Evolutionary conservation across 177 flowering plant species (phyloP).

Genomic region (Vitis hybrid): DNA sequence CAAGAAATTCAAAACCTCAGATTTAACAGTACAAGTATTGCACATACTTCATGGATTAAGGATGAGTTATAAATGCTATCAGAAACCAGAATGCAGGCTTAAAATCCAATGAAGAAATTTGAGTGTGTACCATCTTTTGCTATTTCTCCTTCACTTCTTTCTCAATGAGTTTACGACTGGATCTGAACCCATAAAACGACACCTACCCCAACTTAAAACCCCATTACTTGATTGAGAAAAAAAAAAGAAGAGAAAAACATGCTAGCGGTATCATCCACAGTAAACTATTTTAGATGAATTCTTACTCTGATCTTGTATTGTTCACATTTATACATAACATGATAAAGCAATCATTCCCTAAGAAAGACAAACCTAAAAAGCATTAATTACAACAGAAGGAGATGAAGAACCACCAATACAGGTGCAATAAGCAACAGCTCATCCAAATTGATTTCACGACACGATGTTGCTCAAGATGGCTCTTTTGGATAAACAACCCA

Average conservation of each 20-base stretch:
- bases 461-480: slow-evolving; percentile 47
- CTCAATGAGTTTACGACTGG: slow-evolving; percentile 38
- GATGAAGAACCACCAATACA: not conserved
- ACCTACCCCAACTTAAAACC: slow-evolving; percentile 34
- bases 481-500: slow-evolving; percentile 49
- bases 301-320: slow-evolving; percentile 75
- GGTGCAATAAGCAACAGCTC: slow-evolving; percentile 5
- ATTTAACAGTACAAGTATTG: too few species aligned
- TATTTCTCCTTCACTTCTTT: slow-evolving; percentile 56
- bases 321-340: slow-evolving; percentile 40
- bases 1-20: too few species aligned
- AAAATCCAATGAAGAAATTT: too few species aligned
- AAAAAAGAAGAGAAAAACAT: not conserved
- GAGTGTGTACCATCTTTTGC: slow-evolving; percentile 51
- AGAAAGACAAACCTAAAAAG: not conserved
- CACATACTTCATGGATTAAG: too few species aligned
- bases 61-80: too few species aligned
- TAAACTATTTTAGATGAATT: slow-evolving; percentile 9
- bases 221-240: slow-evolving; percentile 3
- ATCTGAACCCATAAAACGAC: slow-evolving; percentile 72
- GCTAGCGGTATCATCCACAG: not conserved
- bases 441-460: slow-evolving; percentile 67
- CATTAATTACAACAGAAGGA: slow-evolving; percentile 1
- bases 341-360: slow-evolving; percentile 64
- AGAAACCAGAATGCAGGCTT: too few species aligned